Evolutionary conservation across 2,329 filamentous ascomycete genomes (phyloP), one percentile per base, ranked within the genome.

Genomic region (Cladosporium austrohemisphaericum): DNA sequence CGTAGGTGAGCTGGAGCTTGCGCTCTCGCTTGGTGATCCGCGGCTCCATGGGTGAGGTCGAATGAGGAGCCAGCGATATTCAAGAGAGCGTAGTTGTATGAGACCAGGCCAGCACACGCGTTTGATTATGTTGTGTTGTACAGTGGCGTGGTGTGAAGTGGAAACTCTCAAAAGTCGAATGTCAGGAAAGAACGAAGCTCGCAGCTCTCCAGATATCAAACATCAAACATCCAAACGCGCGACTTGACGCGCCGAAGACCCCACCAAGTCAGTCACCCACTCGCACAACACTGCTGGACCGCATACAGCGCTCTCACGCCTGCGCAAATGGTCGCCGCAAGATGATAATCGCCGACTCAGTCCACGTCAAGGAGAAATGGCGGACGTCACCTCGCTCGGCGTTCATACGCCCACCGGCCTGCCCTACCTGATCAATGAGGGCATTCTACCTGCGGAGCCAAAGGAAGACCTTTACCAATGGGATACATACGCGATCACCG

Each of bases 381-480:
- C 92, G 60, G 84, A 86, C 65, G 82, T 96, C 71, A 87, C 83
- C 69, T 96, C 92, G 57, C 80, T 96, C 63, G 93, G 93, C 68
- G 77, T 95, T 64, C 92, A 97, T 74, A 84, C 86, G 72, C 91
- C 94, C 53, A 81, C 86, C 53, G 90, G 86, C 56, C 77, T 97
- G 56, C 82, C 81, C 54, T 89, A 93, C 73, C 83, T 95, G 56
- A 79, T 95, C 58, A 78, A 84, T 58, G 91, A 97, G 69, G 79
- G 83, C 51, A 78, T 95, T 32, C 75, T 97, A 2, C 80, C 85
- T 14, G 68, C 77, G 37, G 79, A 93, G 54, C 80, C 87, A 3
- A 70, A 80, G 14, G 69, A 79, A 20, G 76, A 80, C 26, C 77
- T 78, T 4, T 97, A 95, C 67, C 75, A 74, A 51, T 97, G 93